Evolutionary conservation across 1,139 yeast species (phyloP).

Genomic region (Candida sojae): DNA sequence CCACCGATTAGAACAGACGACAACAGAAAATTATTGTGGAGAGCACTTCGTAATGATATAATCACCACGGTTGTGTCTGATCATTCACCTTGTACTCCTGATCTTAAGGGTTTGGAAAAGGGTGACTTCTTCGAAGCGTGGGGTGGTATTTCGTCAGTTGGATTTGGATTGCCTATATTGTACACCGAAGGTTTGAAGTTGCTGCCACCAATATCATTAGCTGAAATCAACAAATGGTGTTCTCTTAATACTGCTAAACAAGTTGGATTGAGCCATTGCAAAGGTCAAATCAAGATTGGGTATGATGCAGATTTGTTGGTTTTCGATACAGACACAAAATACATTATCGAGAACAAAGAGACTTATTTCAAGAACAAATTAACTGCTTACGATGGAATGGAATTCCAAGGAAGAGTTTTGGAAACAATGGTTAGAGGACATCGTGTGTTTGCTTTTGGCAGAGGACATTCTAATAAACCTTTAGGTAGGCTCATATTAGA

Average conservation of each 20-base stretch:
- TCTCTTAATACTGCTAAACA: slow-evolving; percentile 82
- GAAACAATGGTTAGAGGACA: slow-evolving; percentile 81
- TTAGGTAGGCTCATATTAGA: slow-evolving; percentile 63
- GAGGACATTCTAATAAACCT: slow-evolving; percentile 59
- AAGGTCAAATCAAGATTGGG: slow-evolving; percentile 73
- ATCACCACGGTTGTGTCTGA: slow-evolving; percentile 91
- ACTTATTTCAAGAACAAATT: slow-evolving; percentile 81
- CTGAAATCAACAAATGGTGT: slow-evolving; percentile 77
- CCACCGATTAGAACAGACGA: slow-evolving; percentile 85
- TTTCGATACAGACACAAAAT: slow-evolving; percentile 64
- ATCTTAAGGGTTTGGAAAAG: slow-evolving; percentile 72
- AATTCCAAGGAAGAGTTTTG: slow-evolving; percentile 68
- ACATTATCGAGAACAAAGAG: slow-evolving; percentile 57
- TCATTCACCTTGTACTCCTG: slow-evolving; percentile 95
- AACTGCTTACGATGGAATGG: slow-evolving; percentile 79
- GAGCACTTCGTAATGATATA: slow-evolving; percentile 62
- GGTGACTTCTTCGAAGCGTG: slow-evolving; percentile 93
- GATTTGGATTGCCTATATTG: slow-evolving; percentile 80
- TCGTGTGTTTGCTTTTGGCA: slow-evolving; percentile 57
- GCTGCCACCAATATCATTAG: slow-evolving; percentile 53
- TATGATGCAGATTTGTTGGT: slow-evolving; percentile 86
- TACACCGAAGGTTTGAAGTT: slow-evolving; percentile 71
- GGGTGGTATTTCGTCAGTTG: slow-evolving; percentile 97
- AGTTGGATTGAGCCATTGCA: slow-evolving; percentile 70
- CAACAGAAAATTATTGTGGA: slow-evolving; percentile 75